A percentile compares a stretch with the other conserved stretches of the same genome.
phyloP scores from a whole-genome alignment of 2,329 filamentous ascomycete genomes.

The Xylariomycetidae sp. region DNA sequence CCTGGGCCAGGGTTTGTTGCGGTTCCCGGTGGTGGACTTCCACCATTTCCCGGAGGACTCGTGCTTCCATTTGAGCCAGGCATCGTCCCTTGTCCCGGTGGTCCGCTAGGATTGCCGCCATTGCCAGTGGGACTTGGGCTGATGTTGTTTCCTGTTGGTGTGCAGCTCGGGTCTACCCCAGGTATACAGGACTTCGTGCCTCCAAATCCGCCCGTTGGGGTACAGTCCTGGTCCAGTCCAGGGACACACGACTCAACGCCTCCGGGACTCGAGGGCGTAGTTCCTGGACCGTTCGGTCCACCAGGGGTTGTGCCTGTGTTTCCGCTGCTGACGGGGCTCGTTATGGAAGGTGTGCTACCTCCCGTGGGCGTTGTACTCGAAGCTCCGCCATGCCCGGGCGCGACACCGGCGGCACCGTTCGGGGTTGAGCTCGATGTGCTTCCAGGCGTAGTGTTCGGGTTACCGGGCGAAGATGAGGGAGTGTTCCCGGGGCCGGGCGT shows the following conservation, averaged over 20 bases:
- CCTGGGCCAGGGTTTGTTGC: slow-evolving; percentile 2
- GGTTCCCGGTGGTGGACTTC: slow-evolving; percentile 1
- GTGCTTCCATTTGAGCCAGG: slow-evolving; percentile 2
- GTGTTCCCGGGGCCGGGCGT: too few species aligned
- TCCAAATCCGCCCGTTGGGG: slow-evolving; percentile 2
- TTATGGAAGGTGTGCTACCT: slow-evolving; percentile 2
- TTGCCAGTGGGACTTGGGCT: slow-evolving; percentile 4
- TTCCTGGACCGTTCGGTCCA: slow-evolving; percentile 4
- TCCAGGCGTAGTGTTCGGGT: too few species aligned
- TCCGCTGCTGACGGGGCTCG: not conserved
- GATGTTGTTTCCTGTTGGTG: slow-evolving; percentile 2
- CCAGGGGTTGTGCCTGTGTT: slow-evolving; percentile 7
- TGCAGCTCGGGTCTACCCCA: slow-evolving; percentile 2
- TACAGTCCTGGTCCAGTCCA: slow-evolving; percentile 9
- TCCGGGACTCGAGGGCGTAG: not conserved
- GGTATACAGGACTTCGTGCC: not conserved
- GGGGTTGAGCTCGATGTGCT: slow-evolving; percentile 1
- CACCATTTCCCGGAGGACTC: slow-evolving; percentile 4
- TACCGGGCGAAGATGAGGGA: too few species aligned
- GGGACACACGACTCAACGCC: slow-evolving; percentile 8
- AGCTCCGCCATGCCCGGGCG: slow-evolving; percentile 4
- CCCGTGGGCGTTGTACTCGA: slow-evolving; percentile 2
- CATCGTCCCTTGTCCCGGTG: slow-evolving; percentile 7
- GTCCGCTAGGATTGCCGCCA: slow-evolving; percentile 3
- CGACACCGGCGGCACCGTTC: slow-evolving; percentile 4